Base-by-base conservation (phyloP, 1,139 yeast species). In the Yamadazyma blattariae region DNA sequence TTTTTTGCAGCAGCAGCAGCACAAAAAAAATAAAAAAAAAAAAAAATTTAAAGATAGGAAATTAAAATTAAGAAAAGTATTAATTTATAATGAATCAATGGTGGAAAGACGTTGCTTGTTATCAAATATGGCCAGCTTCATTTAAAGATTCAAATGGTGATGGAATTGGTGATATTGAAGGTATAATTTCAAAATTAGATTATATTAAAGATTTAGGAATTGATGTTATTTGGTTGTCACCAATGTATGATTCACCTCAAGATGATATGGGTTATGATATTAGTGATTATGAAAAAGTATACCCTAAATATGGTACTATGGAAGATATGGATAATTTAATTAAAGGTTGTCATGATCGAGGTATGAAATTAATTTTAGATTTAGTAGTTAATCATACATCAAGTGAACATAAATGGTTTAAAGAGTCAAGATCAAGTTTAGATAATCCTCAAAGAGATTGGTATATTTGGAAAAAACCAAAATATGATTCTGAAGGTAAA, bases 211-310 rank as follows among this genome's bases (percentile, higher is more conserved):
- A 60, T 17, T 61, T 78, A 34, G 82, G 82, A 2, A 66, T 64
- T 14, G 79, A 75, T 42, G 64, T 74, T 27, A 57, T 77, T 32
- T 78, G 83, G 83, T 57, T 77, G 41, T 71, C 75, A 17, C 83
- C 83, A 25, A 71, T 73, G 64, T 77, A 67, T 54, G 77, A 74
- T 42, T 73, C 80, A 1, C 83, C 84, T 5, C 78, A 73, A 50
- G 73, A 72, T 32, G 83, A 78, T 50, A 77, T 77, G 83, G 84
- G 84, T 2, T 78, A 78, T 51, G 84, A 77, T 50, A 74, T 78
- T 46, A 60, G 74, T 30, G 72, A 77, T 54, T 78, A 77, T 52
- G 67, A 73, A 48, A 61, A 56, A 12, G 67, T 78, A 26, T 68
- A 76, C 50, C 72, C 76, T 5, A 60, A 60, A 41, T 78, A 75